Evolutionary conservation across 2,329 filamentous ascomycete genomes (phyloP).

Genomic region (Sarocladium strictum): DNA sequence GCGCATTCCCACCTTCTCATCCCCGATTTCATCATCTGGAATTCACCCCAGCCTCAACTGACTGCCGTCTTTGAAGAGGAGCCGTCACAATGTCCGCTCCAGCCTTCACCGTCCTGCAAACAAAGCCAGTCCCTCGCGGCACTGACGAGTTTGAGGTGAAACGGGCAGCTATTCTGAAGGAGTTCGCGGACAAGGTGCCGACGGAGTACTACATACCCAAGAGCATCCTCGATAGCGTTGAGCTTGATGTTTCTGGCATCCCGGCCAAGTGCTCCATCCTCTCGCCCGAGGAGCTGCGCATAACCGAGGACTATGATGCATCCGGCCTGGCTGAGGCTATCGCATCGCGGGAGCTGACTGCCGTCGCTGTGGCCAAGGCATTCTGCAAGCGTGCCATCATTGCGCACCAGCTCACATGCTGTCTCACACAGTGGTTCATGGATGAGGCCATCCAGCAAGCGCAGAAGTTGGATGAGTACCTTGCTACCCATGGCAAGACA

Average conservation of each 20-base stretch:
- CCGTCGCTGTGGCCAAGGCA: conserved; percentile 9
- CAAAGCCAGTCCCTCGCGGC: conserved; percentile 14
- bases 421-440: conserved; percentile 44
- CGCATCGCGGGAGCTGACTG: conserved; percentile 24
- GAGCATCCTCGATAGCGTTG: conserved; percentile 14
- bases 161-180: conserved; percentile 19
- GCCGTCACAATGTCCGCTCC: neutral
- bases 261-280: conserved; percentile 37
- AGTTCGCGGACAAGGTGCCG: conserved; percentile 27
- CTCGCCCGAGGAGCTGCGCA: conserved; percentile 35
- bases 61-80: neutral
- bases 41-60: too few species aligned
- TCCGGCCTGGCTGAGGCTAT: conserved; percentile 33
- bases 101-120: conserved; percentile 14
- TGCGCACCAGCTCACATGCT: conserved; percentile 25
- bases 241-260: conserved; percentile 24
- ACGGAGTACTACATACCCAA: conserved; percentile 21
- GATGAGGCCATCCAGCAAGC: conserved; percentile 39
- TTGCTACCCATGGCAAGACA: conserved; percentile 31
- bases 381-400: conserved; percentile 13
- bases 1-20: neutral
- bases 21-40: too few species aligned
- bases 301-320: conserved; percentile 42
- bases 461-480: conserved; percentile 35
- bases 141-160: conserved; percentile 19